These are phyloP conservation scores for Penicillium corylophilum DNA, from an alignment of 2,329 filamentous ascomycete species.

Conservation along the genomic window DNA sequence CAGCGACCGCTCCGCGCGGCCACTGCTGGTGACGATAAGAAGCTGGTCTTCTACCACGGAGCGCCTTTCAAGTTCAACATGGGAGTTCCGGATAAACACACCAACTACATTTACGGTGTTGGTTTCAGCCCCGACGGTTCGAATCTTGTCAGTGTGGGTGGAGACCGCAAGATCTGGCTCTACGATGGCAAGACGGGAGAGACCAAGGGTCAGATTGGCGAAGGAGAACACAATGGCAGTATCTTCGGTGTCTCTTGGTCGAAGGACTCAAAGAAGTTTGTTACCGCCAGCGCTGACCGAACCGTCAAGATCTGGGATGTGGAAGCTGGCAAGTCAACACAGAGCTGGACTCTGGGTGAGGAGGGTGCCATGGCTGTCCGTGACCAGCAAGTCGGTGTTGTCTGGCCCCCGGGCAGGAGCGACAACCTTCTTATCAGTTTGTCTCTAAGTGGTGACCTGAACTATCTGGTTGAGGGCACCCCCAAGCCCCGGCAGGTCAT, in stretches of 20 bases:
- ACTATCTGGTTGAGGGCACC: constrained; percentile 76
- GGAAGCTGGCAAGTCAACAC: constrained; percentile 71
- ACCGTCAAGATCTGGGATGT: constrained; percentile 94
- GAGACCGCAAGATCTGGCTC: constrained; percentile 88
- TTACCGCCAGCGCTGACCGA: constrained; percentile 89
- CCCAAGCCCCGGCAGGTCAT: constrained; percentile 69
- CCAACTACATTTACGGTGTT: constrained; percentile 83
- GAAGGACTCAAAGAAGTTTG: constrained; percentile 78
- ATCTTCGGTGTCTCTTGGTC: constrained; percentile 93
- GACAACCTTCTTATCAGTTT: constrained; percentile 90
- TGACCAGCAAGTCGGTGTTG: constrained; percentile 92
- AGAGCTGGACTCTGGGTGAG: constrained; percentile 81
- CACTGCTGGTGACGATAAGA: constrained; percentile 86
- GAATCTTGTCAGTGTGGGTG: constrained; percentile 80
- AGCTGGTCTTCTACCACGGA: constrained; percentile 88
- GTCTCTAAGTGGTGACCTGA: constrained; percentile 83
- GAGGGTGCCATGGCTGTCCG: constrained; percentile 69
- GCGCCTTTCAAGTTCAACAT: constrained; percentile 94
- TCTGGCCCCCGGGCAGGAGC: constrained; percentile 77
- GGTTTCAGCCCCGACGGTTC: constrained; percentile 88
- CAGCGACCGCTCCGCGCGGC: constrained; percentile 88
- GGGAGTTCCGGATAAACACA: constrained; percentile 76
- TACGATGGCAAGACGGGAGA: constrained; percentile 97
- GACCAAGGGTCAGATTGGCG: constrained; percentile 65
- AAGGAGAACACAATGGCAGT: constrained; percentile 82